Percentiles rank a stretch among this genome's conserved stretches.
Evolutionary conservation across 2,329 filamentous ascomycete species (phyloP).

Genomic region (Trichoderma sp.): DNA sequence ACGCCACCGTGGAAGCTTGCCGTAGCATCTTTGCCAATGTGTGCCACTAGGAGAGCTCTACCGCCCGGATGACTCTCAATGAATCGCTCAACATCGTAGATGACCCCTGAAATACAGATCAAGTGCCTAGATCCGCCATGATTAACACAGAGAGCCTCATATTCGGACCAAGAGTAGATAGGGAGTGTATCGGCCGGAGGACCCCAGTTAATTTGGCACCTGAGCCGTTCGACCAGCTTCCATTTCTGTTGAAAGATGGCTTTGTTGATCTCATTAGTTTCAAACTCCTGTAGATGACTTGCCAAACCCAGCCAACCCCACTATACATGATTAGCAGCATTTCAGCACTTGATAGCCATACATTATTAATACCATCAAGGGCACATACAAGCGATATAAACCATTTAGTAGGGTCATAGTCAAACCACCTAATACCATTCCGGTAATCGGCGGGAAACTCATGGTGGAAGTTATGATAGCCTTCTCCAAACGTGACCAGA

Average conservation of each 20-base stretch:
- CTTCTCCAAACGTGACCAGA: conserved; percentile 75
- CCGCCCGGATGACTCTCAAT: conserved; percentile 79
- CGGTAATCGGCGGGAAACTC: conserved; percentile 85
- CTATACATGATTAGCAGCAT: background rate
- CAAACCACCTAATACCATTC: conserved; percentile 79
- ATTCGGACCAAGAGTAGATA: conserved; percentile 77
- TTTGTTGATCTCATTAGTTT: conserved; percentile 81
- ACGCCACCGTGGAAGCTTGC: conserved; percentile 83
- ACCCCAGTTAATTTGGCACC: conserved; percentile 74
- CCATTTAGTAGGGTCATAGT: conserved; percentile 86
- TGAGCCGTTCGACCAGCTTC: conserved; percentile 82
- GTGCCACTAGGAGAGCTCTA: conserved; percentile 73
- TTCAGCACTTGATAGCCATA: background rate
- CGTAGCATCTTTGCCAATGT: conserved; percentile 76
- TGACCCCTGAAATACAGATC: conserved; percentile 71
- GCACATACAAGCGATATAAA: conserved; percentile 60
- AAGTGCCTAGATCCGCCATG: conserved; percentile 59
- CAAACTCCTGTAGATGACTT: conserved; percentile 80
- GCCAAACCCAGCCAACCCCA: conserved; percentile 78
- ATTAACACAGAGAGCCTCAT: conserved; percentile 65
- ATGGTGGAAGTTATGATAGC: conserved; percentile 88
- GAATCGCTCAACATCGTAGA: conserved; percentile 78
- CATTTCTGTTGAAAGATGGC: conserved; percentile 76
- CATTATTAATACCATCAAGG: background rate
- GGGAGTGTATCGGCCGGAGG: conserved; percentile 74